A percentile compares a stretch with the other conserved stretches of the same genome.
Conservation (phyloP, 2,329 filamentous ascomycete species). For the Microcera coccophila region DNA sequence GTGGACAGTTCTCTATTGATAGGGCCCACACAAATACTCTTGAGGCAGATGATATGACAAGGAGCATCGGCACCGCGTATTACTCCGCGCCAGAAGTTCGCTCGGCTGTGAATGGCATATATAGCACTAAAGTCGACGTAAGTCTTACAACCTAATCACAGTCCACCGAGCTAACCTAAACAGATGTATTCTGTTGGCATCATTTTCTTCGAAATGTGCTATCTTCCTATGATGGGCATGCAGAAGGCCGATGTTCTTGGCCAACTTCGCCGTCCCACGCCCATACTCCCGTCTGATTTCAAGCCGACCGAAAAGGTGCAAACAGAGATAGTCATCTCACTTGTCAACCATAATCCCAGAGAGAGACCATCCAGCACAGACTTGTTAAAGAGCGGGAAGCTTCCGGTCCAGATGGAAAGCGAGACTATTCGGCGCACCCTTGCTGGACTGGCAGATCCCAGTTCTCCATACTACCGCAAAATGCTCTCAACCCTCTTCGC, state of each 20-base stretch:
- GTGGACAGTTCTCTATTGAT: slow-evolving; percentile 69
- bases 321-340: slow-evolving; percentile 70
- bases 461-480: slow-evolving; percentile 83
- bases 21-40: slow-evolving; percentile 40
- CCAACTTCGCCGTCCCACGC: slow-evolving; percentile 62
- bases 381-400: slow-evolving; percentile 76
- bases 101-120: slow-evolving; percentile 68
- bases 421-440: slow-evolving; percentile 83
- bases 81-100: slow-evolving; percentile 93
- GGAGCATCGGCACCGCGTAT: slow-evolving; percentile 72
- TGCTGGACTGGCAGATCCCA: slow-evolving; percentile 73
- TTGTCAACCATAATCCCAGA: slow-evolving; percentile 78
- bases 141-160: slow-evolving; percentile 30
- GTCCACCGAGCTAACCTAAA: slow-evolving; percentile 7
- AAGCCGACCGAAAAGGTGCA: slow-evolving; percentile 66
- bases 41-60: slow-evolving; percentile 63
- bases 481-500: slow-evolving; percentile 84
- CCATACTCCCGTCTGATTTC: slow-evolving; percentile 70
- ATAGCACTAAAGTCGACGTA: slow-evolving; percentile 89
- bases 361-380: slow-evolving; percentile 79
- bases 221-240: slow-evolving; percentile 62
- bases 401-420: slow-evolving; percentile 89
- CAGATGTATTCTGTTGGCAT: slow-evolving; percentile 95
- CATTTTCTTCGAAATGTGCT: slow-evolving; percentile 99
- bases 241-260: slow-evolving; percentile 62